Percentiles rank a stretch among this genome's conserved stretches.
These are phyloP conservation scores for Brettanomyces nanus DNA, from an alignment of 805 yeast genomes.

Conservation along the genomic window DNA sequence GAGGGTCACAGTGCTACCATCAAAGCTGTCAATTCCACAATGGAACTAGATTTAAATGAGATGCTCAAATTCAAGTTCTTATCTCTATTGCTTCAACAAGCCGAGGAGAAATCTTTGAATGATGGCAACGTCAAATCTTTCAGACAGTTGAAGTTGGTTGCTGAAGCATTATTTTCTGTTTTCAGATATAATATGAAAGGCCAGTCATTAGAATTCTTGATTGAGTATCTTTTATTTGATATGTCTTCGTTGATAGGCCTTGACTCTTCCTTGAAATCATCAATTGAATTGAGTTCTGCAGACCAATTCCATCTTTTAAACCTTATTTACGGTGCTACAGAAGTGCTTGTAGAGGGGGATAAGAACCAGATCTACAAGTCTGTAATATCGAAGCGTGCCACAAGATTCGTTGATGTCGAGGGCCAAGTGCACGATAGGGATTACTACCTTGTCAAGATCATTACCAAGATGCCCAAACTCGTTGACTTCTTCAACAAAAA, in stretches of 20 bases:
- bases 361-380: conserved; percentile 11
- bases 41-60: conserved; percentile 22
- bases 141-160: conserved; percentile 17
- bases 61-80: conserved; percentile 23
- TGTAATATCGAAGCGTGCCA: conserved; percentile 12
- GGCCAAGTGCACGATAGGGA: conserved; percentile 4
- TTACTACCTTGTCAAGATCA: conserved; percentile 11
- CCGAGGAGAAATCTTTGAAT: conserved; percentile 15
- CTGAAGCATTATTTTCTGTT: conserved; percentile 27
- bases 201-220: conserved; percentile 30
- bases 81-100: conserved; percentile 22
- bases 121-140: conserved; percentile 5
- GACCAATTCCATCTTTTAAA: conserved; percentile 29
- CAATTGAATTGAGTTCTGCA: conserved; percentile 16
- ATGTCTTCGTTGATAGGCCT: conserved; percentile 26
- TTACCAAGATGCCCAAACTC: conserved; percentile 10
- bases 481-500: conserved; percentile 12
- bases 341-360: conserved; percentile 23
- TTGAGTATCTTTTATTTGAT: conserved; percentile 38
- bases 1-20: conserved; percentile 29
- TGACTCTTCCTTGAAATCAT: conserved; percentile 24
- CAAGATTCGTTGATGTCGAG: background rate
- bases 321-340: conserved; percentile 33
- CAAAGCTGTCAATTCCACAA: conserved; percentile 13
- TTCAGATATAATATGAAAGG: conserved; percentile 25